Percentiles rank a stretch among this genome's conserved stretches.
These are phyloP conservation scores for Sodiomyces alkalinus DNA, from an alignment of 2,329 filamentous ascomycete genomes.

Conservation along the genomic window DNA sequence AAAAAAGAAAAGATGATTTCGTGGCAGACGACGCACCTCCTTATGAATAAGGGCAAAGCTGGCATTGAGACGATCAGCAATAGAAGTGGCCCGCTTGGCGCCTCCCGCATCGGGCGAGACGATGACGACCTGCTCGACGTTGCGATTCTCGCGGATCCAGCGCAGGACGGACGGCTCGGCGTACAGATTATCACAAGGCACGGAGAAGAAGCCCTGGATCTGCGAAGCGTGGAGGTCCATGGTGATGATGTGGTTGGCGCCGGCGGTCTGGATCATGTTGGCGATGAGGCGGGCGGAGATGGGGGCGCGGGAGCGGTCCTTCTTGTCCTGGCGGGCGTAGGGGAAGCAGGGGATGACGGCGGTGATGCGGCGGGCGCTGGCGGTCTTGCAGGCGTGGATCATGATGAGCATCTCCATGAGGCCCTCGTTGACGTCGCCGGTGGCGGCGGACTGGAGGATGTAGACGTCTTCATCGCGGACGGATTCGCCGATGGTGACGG, in stretches of 20 bases:
- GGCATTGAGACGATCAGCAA: slow-evolving; percentile 70
- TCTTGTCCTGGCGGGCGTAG: slow-evolving; percentile 85
- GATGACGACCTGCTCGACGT: slow-evolving; percentile 65
- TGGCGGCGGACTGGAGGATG: slow-evolving; percentile 76
- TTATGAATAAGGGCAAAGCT: slow-evolving; percentile 84
- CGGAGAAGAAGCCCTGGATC: slow-evolving; percentile 81
- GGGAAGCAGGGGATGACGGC: slow-evolving; percentile 84
- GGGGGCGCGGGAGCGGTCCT: slow-evolving; percentile 68
- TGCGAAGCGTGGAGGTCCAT: slow-evolving; percentile 82
- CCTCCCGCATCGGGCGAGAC: slow-evolving; percentile 79
- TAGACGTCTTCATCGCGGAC: slow-evolving; percentile 73
- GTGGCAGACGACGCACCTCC: slow-evolving; percentile 27
- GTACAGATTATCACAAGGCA: slow-evolving; percentile 54
- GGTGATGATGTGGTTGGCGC: slow-evolving; percentile 56
- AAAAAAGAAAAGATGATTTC: slow-evolving; percentile 1
- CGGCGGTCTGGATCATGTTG: slow-evolving; percentile 81
- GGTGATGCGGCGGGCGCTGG: slow-evolving; percentile 60
- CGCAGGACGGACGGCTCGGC: slow-evolving; percentile 72
- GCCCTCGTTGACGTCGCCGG: slow-evolving; percentile 82
- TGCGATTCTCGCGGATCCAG: slow-evolving; percentile 69
- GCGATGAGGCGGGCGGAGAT: slow-evolving; percentile 83
- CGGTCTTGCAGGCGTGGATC: slow-evolving; percentile 63
- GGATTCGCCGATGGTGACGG: slow-evolving; percentile 76
- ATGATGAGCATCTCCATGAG: slow-evolving; percentile 90
- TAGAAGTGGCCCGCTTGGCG: slow-evolving; percentile 73